Conservation (phyloP, 2,329 filamentous ascomycete genomes). For the Tolypocladium capitatum region DNA sequence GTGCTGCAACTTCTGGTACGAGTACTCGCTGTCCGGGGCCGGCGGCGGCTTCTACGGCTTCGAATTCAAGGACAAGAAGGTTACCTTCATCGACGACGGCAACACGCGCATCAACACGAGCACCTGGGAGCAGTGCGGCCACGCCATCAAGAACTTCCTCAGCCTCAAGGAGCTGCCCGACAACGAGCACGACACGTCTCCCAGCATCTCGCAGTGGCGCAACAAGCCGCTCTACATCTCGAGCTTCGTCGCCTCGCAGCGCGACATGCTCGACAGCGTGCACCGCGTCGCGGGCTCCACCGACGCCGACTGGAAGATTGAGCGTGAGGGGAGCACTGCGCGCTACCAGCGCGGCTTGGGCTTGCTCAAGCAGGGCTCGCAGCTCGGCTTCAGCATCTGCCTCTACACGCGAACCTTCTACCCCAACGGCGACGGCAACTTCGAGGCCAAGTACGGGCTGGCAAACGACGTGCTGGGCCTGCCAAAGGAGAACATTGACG, state of each 20-base stretch:
- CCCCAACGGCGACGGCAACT: constrained; percentile 25
- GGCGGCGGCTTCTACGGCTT: constrained; percentile 31
- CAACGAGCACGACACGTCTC: constrained; percentile 19
- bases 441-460: constrained; percentile 21
- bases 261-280: constrained; percentile 51
- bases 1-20: constrained; percentile 43
- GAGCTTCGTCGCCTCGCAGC: constrained; percentile 46
- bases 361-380: constrained; percentile 25
- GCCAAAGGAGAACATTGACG: constrained; percentile 44
- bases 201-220: constrained; percentile 21
- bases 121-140: constrained; percentile 46
- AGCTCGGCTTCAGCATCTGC: constrained; percentile 28
- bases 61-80: constrained; percentile 27
- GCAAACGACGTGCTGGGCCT: constrained; percentile 42
- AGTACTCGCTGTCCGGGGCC: constrained; percentile 33
- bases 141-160: constrained; percentile 36
- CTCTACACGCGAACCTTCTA: constrained; percentile 46
- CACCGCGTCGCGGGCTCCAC: constrained; percentile 43
- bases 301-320: constrained; percentile 48
- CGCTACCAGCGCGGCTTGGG: constrained; percentile 30
- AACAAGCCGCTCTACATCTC: constrained; percentile 38
- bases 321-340: constrained; percentile 28
- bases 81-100: constrained; percentile 43
- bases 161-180: constrained; percentile 32
- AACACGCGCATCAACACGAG: constrained; percentile 40